phyloP scores from a whole-genome alignment of 2,329 filamentous ascomycete genomes.

The Fusarium floridanum region DNA sequence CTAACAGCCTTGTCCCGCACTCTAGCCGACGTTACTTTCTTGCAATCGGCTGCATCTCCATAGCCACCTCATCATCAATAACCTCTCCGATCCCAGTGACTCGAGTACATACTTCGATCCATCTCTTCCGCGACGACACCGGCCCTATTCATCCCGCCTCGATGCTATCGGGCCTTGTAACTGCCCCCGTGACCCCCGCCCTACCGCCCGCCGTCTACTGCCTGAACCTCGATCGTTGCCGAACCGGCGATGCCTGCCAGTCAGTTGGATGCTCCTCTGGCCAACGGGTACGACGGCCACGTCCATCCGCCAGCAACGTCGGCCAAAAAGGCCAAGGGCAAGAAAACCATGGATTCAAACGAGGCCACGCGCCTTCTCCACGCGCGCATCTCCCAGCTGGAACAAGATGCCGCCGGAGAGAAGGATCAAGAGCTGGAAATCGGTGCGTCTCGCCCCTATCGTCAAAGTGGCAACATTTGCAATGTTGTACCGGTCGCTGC shows the following conservation, averaged over 20 bases:
- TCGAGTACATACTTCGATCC: slow-evolving; percentile 21
- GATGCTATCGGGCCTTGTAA: slow-evolving; percentile 38
- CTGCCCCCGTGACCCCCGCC: slow-evolving; percentile 41
- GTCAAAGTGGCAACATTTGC: slow-evolving; percentile 23
- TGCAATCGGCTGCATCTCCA: slow-evolving; percentile 12
- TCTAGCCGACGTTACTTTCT: slow-evolving; percentile 24
- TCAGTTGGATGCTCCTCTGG: slow-evolving; percentile 57
- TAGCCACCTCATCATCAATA: slow-evolving; percentile 15
- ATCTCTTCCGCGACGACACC: slow-evolving; percentile 29
- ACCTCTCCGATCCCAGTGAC: slow-evolving; percentile 25
- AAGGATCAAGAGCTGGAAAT: slow-evolving; percentile 98
- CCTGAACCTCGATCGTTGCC: slow-evolving; percentile 31
- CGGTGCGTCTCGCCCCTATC: slow-evolving; percentile 67
- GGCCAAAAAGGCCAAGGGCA: slow-evolving; percentile 84
- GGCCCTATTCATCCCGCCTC: slow-evolving; percentile 31
- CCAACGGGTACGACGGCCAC: slow-evolving; percentile 59
- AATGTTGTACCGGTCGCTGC: slow-evolving; percentile 1
- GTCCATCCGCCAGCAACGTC: slow-evolving; percentile 57
- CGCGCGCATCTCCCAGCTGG: slow-evolving; percentile 93
- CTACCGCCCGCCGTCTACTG: slow-evolving; percentile 31
- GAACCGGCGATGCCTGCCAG: slow-evolving; percentile 54
- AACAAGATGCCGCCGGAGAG: slow-evolving; percentile 91
- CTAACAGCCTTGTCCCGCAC: slow-evolving; percentile 37
- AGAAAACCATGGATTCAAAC: slow-evolving; percentile 85
- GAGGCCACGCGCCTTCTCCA: slow-evolving; percentile 93